A percentile compares a stretch with the other conserved stretches of the same genome.
Conservation (phyloP, 352 stramenopile species). For the Phytophthora sansomeana region DNA sequence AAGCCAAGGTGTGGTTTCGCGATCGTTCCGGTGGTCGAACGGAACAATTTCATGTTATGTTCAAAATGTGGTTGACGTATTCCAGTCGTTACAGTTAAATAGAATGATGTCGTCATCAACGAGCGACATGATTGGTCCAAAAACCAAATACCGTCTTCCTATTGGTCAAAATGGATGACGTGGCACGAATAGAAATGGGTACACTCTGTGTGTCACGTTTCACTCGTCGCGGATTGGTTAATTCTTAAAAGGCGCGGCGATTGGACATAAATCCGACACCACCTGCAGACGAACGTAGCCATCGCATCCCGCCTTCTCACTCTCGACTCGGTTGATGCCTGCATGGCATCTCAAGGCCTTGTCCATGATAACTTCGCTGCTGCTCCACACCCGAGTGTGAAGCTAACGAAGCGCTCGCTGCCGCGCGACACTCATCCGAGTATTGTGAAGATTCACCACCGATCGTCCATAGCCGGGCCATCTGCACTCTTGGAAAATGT, state of each 20-base stretch:
- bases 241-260: not conserved
- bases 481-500: not conserved
- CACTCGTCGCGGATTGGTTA: not conserved
- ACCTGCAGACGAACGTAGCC: not conserved
- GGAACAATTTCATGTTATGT: too few relatives aligned
- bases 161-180: slow-evolving; percentile 7
- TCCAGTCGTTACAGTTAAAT: too few relatives aligned
- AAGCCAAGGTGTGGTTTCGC: too few relatives aligned
- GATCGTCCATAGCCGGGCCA: slow-evolving; percentile 2
- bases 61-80: too few relatives aligned
- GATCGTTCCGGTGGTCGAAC: too few relatives aligned
- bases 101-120: not conserved
- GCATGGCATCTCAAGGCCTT: not conserved
- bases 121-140: not conserved
- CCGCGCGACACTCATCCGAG: not conserved
- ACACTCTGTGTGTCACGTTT: slow-evolving; percentile 16
- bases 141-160: too few relatives aligned
- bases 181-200: slow-evolving; percentile 32
- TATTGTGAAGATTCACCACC: slow-evolving; percentile 16
- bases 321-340: not conserved
- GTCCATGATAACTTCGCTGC: not conserved
- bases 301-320: not conserved
- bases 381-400: not conserved
- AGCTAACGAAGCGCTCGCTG: not conserved
- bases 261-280: not conserved